Evolutionary conservation across 2,329 filamentous ascomycete genomes (phyloP), one percentile per base, ranked within the genome.

Genomic region (Rutstroemia sp.): DNA sequence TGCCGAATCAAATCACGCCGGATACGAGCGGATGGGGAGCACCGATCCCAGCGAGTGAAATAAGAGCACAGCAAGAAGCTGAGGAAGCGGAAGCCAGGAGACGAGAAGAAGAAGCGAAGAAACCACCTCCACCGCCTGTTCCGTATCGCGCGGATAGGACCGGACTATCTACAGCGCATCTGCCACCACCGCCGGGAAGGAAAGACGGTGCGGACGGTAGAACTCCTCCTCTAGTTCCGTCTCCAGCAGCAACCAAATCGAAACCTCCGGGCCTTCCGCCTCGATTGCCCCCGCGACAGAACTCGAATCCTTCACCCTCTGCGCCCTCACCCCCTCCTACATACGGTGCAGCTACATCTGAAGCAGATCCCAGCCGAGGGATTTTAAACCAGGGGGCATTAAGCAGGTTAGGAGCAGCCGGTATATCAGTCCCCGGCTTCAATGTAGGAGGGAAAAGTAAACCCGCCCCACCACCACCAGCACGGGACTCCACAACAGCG

Each of bases 361-460:
- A 69, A 51, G 63, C 64, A 25, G 66, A 68, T 30, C 55, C 68
- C n/a, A 66, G 69, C 39, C 65, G 57, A 48, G 68, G 65, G 25
- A 63, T 68, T 49, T 59, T 71, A 30, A 69, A 70, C 44, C 68
- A 70, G 56, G 77, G 74, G 7, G 78, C 84, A 6, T 64, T 82
- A 39, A 75, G 73, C 42, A 76, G 83, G 54, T 71, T 89, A 12
- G 76, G 78, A 4, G 76, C 78, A 60, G 82, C 84, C 19, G 86
- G 85, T 12, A 73, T 88, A 5, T 82, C 80, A 3, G 83, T 89
- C 0, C 80, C 85, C n/a, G 82, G 77, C 0, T 75, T 88, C 39
- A 81, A 80, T 16, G 86, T 88, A 59, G 80, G 79, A 2, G 59
- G 65, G 54, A 59, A 64, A 23, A 66, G 57, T 69, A 73, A 71